Base-by-base conservation (phyloP, 169 alveolate genomes). In the Plasmodium fragile region DNA sequence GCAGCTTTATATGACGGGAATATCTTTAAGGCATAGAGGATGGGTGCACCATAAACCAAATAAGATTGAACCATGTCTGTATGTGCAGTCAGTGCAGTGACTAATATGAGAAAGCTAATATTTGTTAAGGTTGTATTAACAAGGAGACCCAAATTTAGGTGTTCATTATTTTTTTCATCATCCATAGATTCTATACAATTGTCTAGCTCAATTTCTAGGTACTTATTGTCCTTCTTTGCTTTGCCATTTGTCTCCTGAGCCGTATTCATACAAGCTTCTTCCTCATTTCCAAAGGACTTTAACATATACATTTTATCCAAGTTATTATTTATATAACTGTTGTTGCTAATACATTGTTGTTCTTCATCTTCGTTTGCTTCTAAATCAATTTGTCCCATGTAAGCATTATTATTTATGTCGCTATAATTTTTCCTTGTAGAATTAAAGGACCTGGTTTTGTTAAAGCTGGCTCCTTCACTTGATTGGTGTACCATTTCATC, bases 1-100 rank as follows among this genome's bases (percentile, higher is more conserved):
- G 93, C 83, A 3, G 79, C 10, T 85, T 85, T 85, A 43, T 85
- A 85, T 8, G 93, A 73, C 1, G 93, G 93, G 45, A 49, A 85
- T 0, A 85, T 22, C 25, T 77, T 53, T 36, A 73, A 53, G 4
- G 81, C 84, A 85, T 85, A 85, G 5, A 85, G 65, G 22, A 85
- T 75, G 3, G 87, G 77, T 34, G 93, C 80, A 4, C 93, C 93
- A 22, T 85, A 85, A 1, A 85, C 93, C 22, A 85, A 77, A 30
- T 75, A 77, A 4, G 85, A 73, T 18, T 73, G 84, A 7, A 75
- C 36, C 55, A 85, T 73, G 25, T 45, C 85, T 3, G 49, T 18
- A 25, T 85, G 93, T 30, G 93, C 93, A 0, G 93, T 85, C 32
- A 72, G 65, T 16, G 71, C 79, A 8, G 25, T 4, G 53, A 85